Evolutionary conservation across 768 basidiomycete species (phyloP), one percentile per base, ranked within the genome.

Genomic region (Trametes cinnabarina): DNA sequence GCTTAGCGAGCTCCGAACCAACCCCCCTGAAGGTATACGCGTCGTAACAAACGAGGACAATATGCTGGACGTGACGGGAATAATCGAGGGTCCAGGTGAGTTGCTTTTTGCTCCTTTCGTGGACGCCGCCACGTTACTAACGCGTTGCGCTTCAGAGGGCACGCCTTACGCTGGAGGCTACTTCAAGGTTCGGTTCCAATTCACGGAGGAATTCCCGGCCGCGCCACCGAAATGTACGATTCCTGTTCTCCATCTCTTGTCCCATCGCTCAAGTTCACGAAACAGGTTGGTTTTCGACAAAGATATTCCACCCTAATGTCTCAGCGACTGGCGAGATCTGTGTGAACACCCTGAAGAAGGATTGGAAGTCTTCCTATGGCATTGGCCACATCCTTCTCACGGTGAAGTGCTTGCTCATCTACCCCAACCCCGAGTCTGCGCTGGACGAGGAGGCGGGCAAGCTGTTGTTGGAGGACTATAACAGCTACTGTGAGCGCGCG

Each of bases 291-390:
- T 90, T 97, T 64, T 76, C 81, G 14, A 97, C 95, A 48, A 97
- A 96, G 77, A 95, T 98, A 55, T 98, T 98, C 73, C 95, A 98
- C 67, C 95, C 96, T 0, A 98, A 98, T 66, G 93, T 98, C 39
- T 95, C 94, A 0, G 79, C 82, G 32, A 72, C 82, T 0, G 94
- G 94, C 15, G 94, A 97, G 73, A 98, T 98, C 64, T 98, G 94
- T 71, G 94, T 98, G 14, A 96, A 95, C 75, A 98, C 94, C 7
- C 76, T 98, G 23, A 98, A 97, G 81, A 96, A 97, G 72, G 94
- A 96, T 67, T 98, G 95, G 95, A 90, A 94, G 70, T 82, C 90
- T 22, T 82, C 86, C 12, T 95, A 92, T 66, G 95, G 95, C 47
- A 93, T 98, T 28, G 84, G 79, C 14, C 92, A 95, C 70, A 96